Evolutionary conservation across 2,329 filamentous ascomycete species (phyloP).

Genomic region (Lasiodiplodia sp.): DNA sequence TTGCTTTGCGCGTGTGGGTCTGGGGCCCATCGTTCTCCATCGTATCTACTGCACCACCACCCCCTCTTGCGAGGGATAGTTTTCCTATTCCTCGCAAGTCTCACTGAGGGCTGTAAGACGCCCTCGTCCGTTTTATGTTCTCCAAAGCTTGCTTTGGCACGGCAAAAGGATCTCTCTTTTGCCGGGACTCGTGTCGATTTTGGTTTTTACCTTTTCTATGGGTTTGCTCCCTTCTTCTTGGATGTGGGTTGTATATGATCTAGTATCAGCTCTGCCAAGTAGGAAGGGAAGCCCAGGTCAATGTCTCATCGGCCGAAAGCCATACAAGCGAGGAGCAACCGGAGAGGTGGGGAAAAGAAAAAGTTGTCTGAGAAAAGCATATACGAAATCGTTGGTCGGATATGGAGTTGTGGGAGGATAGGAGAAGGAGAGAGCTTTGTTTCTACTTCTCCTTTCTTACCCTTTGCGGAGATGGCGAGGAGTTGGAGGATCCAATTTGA

Average conservation of each 20-base stretch:
- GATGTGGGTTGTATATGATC: background rate
- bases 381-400: background rate
- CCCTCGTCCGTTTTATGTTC: background rate
- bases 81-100: background rate
- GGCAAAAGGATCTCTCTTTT: background rate
- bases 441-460: background rate
- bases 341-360: background rate
- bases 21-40: background rate
- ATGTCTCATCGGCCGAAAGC: background rate
- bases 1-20: background rate
- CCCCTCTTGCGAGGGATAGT: background rate
- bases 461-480: background rate
- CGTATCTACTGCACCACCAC: background rate
- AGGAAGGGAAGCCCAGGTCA: background rate
- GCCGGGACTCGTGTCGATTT: conserved; percentile 27
- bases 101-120: background rate
- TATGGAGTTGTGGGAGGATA: background rate
- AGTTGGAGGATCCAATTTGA: background rate
- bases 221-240: background rate
- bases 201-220: background rate
- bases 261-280: background rate
- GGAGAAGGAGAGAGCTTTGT: background rate
- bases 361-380: background rate
- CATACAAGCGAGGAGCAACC: background rate
- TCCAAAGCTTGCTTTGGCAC: conserved; percentile 17